Conservation (phyloP, 2,329 filamentous ascomycete species). For the Sclerotiophoma versabilis region DNA sequence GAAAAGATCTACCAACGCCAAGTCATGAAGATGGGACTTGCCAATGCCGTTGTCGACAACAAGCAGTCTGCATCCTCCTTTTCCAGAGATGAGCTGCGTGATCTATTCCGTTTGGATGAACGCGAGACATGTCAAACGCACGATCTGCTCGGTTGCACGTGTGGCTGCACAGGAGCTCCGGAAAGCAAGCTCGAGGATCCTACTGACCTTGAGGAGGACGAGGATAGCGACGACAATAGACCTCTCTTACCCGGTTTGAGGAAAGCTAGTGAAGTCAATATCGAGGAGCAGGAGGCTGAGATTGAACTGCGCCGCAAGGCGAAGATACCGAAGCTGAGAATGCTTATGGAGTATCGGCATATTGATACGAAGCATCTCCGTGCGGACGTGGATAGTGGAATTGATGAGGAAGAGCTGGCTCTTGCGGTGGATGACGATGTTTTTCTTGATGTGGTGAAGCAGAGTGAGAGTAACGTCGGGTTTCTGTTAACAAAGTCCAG, state of each 20-base stretch:
- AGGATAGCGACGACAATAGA: slow-evolving; percentile 37
- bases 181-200: slow-evolving; percentile 23
- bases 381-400: slow-evolving; percentile 12
- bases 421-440: slow-evolving; percentile 59
- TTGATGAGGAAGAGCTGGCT: slow-evolving; percentile 37
- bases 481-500: slow-evolving; percentile 59
- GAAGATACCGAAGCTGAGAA: slow-evolving; percentile 54
- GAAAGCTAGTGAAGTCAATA: slow-evolving; percentile 55
- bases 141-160: slow-evolving; percentile 69
- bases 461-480: slow-evolving; percentile 53
- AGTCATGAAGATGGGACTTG: slow-evolving; percentile 72
- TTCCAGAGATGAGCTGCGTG: slow-evolving; percentile 69
- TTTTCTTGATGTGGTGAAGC: slow-evolving; percentile 57
- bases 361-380: slow-evolving; percentile 52
- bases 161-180: slow-evolving; percentile 61
- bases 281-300: slow-evolving; percentile 54
- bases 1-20: slow-evolving; percentile 80
- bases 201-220: slow-evolving; percentile 22
- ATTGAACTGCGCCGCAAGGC: slow-evolving; percentile 48
- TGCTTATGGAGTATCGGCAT: slow-evolving; percentile 64
- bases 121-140: slow-evolving; percentile 70
- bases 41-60: slow-evolving; percentile 74
- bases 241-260: slow-evolving; percentile 38
- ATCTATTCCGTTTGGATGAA: slow-evolving; percentile 72
- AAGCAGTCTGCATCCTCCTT: slow-evolving; percentile 68